Conservation (phyloP, 2,329 filamentous ascomycete species). For the Didymella pomorum region DNA sequence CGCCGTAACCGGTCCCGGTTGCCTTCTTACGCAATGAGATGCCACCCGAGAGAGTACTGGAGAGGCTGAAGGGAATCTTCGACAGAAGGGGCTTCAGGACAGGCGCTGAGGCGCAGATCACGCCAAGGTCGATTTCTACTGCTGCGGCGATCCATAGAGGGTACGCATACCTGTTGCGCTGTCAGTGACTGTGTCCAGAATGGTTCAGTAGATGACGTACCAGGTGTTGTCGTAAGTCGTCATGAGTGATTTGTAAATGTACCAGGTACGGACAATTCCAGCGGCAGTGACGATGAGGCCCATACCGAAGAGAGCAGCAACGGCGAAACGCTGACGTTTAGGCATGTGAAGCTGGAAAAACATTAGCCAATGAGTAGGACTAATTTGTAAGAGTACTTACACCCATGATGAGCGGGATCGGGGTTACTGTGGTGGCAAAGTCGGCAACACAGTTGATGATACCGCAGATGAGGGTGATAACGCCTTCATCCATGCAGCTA, state of each 20-base stretch:
- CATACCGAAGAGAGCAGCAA: conserved; percentile 51
- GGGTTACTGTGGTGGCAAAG: conserved; percentile 53
- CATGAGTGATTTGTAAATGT: conserved; percentile 54
- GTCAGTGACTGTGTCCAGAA: neutral
- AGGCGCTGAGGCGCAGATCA: conserved; percentile 49
- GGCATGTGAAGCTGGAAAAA: conserved; percentile 51
- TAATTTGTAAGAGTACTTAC: conserved; percentile 20
- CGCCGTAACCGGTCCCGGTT: conserved; percentile 5
- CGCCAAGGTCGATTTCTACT: conserved; percentile 57
- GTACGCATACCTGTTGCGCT: conserved; percentile 41
- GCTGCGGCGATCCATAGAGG: conserved; percentile 58
- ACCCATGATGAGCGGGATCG: conserved; percentile 54
- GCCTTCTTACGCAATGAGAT: conserved; percentile 24
- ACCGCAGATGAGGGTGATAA: conserved; percentile 50
- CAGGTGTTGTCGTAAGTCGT: conserved; percentile 55
- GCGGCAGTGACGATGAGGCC: conserved; percentile 55
- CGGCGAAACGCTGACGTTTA: conserved; percentile 50
- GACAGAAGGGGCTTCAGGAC: conserved; percentile 41
- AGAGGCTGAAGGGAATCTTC: conserved; percentile 38
- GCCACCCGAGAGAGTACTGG: conserved; percentile 25
- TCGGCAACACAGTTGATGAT: conserved; percentile 56
- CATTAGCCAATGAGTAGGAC: neutral
- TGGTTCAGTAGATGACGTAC: conserved; percentile 26
- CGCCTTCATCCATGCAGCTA: conserved; percentile 54
- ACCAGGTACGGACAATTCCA: conserved; percentile 55